Evolutionary conservation across 2,329 filamentous ascomycete genomes (phyloP).

Genomic region (Myriosclerotinia curreyana): DNA sequence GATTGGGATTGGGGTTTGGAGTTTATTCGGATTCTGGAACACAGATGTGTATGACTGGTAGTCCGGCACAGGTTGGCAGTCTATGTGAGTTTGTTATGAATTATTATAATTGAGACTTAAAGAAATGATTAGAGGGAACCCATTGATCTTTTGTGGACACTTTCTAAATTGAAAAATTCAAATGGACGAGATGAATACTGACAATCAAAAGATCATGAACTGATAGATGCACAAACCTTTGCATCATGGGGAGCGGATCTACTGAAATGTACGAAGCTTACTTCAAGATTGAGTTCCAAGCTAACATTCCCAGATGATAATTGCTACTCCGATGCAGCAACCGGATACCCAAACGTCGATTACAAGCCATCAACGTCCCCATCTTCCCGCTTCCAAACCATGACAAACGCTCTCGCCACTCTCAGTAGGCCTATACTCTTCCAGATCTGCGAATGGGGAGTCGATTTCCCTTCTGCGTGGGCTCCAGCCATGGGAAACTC

Average conservation of each 20-base stretch:
- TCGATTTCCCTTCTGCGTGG: constrained; percentile 44
- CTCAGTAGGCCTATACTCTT: constrained; percentile 40
- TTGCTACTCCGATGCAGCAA: constrained; percentile 40
- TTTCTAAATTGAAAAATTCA: background rate
- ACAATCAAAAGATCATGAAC: constrained; percentile 30
- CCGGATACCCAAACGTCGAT: constrained; percentile 39
- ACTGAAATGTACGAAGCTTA: constrained; percentile 43
- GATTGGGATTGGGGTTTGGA: constrained; percentile 44
- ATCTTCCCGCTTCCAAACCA: constrained; percentile 38
- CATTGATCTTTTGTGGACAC: background rate
- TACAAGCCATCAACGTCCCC: constrained; percentile 41
- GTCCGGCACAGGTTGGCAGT: constrained; percentile 32
- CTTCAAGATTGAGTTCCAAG: constrained; percentile 19
- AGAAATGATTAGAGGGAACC: background rate
- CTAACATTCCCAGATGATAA: constrained; percentile 37
- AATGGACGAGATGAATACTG: background rate
- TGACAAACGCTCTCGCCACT: constrained; percentile 39
- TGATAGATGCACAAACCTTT: constrained; percentile 32
- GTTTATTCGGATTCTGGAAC: constrained; percentile 44
- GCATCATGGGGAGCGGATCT: constrained; percentile 40
- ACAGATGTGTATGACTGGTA: constrained; percentile 37
- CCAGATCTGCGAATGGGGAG: constrained; percentile 45
- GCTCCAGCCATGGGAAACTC: constrained; percentile 42
- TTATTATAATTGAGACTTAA: no score
- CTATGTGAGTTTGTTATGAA: constrained; percentile 29